Base-by-base conservation (phyloP, 495 filamentous ascomycete species). In the Aspergillus bertholletiae region DNA sequence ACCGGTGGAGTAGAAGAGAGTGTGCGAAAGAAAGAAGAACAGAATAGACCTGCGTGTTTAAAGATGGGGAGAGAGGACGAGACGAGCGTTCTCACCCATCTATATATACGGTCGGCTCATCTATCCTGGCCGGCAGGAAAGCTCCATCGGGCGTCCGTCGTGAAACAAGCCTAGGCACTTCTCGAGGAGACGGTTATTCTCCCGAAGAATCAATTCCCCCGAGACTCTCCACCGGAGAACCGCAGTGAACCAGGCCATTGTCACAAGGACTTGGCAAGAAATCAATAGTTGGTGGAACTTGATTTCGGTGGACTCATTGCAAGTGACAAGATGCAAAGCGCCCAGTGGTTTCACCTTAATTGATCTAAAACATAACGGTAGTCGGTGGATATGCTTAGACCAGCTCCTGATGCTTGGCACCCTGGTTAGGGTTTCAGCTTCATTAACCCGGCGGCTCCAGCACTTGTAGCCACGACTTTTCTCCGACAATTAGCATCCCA, bases 1-100 rank as follows among this genome's bases (percentile, higher is more conserved):
- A 72, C 69, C 71, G 53, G 34, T n/a, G 48, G 13, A 20, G 20
- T 35, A 48, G 32, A 69, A 69, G 63, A 61, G 51, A 67, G 64
- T 57, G 62, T 62, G 53, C n/a, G 53, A 49, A 66, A 56, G 27
- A 47, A 58, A 51, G 50, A 54, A 45, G 34, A 41, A 49, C 18
- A 49, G 49, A 51, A 34, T 58, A 59, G 60, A 53, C 62, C 56
- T 61, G 62, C 56, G 55, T 59, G 59, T 47, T 47, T 20, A 53
- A 45, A 49, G 34, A 59, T 45, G 48, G 50, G 30, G 51, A 54
- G 46, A 55, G 53, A 56, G 18, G 23, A 55, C 51, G 54, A 64
- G 44, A 58, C 54, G 30, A 56, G 56, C 57, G 57, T 60, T 48
- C 49, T 51, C 23, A 27, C 3, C 35, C 35, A 35, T 49, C 44